phyloP scores from a whole-genome alignment of 1,139 yeast species.

The Taphrina wiesneri region DNA sequence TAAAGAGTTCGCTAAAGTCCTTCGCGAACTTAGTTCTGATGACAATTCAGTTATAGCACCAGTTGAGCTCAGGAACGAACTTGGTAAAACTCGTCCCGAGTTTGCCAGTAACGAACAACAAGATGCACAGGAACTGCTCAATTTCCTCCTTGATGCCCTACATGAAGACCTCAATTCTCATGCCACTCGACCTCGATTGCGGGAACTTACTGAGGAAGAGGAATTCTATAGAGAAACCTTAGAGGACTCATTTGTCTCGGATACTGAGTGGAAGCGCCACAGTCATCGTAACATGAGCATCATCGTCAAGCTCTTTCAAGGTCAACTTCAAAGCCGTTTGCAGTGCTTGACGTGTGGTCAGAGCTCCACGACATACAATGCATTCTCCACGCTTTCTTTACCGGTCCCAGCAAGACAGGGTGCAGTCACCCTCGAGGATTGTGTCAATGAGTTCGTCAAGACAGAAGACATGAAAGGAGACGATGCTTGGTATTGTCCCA shows the following conservation, averaged over 20 bases:
- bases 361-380: conserved; percentile 85
- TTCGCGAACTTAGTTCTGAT: conserved; percentile 60
- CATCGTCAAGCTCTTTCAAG: conserved; percentile 83
- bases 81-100: conserved; percentile 68
- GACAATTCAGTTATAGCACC: conserved; percentile 58
- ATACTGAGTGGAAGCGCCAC: conserved; percentile 94
- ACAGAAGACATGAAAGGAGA: conserved; percentile 71
- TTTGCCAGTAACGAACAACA: conserved; percentile 83
- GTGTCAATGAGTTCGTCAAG: conserved; percentile 69
- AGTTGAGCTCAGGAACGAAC: conserved; percentile 48
- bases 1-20: conserved; percentile 64
- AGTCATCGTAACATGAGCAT: conserved; percentile 80
- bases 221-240: conserved; percentile 71
- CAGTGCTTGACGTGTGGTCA: conserved; percentile 71
- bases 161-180: conserved; percentile 85
- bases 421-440: conserved; percentile 56
- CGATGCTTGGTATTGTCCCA: conserved; percentile 88
- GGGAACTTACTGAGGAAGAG: conserved; percentile 68
- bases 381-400: conserved; percentile 72
- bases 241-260: conserved; percentile 80
- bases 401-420: conserved; percentile 59
- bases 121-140: conserved; percentile 88
- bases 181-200: conserved; percentile 57
- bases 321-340: conserved; percentile 81
- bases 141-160: conserved; percentile 76